phyloP scores from a whole-genome alignment of 495 filamentous ascomycete genomes.

The Aspergillus bertholletiae region DNA sequence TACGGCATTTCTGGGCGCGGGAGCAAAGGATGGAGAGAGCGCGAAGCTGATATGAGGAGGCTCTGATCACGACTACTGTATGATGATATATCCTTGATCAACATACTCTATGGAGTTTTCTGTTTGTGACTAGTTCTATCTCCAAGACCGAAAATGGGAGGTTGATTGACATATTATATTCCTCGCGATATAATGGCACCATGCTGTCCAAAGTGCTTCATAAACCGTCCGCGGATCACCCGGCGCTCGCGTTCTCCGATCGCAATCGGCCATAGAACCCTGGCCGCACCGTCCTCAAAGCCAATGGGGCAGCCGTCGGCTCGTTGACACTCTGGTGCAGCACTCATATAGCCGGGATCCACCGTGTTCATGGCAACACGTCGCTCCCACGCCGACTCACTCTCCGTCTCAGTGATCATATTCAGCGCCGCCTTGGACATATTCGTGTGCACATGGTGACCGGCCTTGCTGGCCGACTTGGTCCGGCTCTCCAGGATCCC shows the following conservation, averaged over 20 bases:
- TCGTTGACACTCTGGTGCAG: constrained; percentile 34
- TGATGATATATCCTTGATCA: too few species aligned
- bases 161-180: too few species aligned
- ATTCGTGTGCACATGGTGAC: constrained; percentile 46
- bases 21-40: constrained; percentile 7
- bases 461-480: constrained; percentile 25
- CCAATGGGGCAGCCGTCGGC: constrained; percentile 34
- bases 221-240: constrained; percentile 38
- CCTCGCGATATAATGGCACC: neutral
- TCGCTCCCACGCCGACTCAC: constrained; percentile 29
- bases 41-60: neutral
- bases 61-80: too few species aligned
- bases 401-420: constrained; percentile 47
- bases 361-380: constrained; percentile 45
- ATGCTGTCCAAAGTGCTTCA: constrained; percentile 38
- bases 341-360: constrained; percentile 49
- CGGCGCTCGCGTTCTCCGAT: constrained; percentile 32
- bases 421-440: constrained; percentile 50
- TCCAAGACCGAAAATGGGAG: too few species aligned
- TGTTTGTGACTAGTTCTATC: too few species aligned
- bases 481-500: constrained; percentile 33
- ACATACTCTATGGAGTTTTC: too few species aligned
- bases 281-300: constrained; percentile 46
- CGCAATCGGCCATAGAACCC: constrained; percentile 45
- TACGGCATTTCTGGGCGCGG: constrained; percentile 20